Conservation (phyloP, 257 asterid species). For the Salvia rosmarinus region DNA sequence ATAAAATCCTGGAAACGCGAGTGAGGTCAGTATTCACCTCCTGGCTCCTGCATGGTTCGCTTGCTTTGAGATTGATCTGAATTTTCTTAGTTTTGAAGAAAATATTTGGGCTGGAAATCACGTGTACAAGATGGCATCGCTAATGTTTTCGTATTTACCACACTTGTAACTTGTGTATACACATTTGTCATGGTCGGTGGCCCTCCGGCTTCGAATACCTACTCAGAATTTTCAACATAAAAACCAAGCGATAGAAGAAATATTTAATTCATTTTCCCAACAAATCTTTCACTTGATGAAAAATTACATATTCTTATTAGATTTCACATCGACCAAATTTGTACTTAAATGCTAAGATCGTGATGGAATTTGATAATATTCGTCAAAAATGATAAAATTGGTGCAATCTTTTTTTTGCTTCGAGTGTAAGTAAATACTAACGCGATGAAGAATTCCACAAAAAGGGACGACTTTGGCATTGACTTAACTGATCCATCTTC, state of each 20-base stretch:
- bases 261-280: not conserved
- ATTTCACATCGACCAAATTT: no score
- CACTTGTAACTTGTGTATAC: no score
- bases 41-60: not conserved
- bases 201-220: conserved; percentile 8
- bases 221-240: not conserved
- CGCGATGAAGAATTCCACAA: not conserved
- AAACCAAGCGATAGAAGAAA: not conserved
- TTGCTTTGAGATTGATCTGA: not conserved
- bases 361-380: no score
- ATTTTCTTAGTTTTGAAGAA: not conserved
- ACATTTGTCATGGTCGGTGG: not conserved
- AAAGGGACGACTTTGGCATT: not conserved
- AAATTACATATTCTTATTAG: no score
- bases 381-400: no score
- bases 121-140: not conserved
- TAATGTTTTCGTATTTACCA: no score
- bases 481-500: not conserved
- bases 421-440: not conserved
- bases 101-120: not conserved
- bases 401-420: no score
- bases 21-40: not conserved
- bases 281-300: not conserved
- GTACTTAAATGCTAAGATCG: no score
- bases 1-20: not conserved